Evolutionary conservation across 1,284 basidiomycete species (phyloP).

Genomic region (Ceratobasidium sp.): DNA sequence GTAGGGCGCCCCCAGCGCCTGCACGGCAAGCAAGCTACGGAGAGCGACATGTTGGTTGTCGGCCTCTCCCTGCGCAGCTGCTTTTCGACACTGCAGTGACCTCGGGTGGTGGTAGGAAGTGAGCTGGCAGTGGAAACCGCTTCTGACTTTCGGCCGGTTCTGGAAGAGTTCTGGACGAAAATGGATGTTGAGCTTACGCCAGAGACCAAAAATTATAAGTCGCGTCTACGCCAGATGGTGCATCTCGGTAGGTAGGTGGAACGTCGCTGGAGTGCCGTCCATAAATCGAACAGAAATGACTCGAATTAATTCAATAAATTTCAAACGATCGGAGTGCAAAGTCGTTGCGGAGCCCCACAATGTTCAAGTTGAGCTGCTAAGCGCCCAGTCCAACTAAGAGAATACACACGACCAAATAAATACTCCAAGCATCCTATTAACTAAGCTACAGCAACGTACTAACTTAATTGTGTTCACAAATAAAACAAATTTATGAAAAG

Average conservation of each 20-base stretch:
- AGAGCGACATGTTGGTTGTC: constrained; percentile 38
- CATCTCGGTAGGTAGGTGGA: no score
- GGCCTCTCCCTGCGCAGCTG: constrained; percentile 21
- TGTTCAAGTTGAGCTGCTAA: no score
- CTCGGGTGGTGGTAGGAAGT: constrained; percentile 24
- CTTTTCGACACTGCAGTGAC: constrained; percentile 16
- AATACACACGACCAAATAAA: no score
- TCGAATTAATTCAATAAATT: background rate
- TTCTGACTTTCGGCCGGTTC: constrained; percentile 6
- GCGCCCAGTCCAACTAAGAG: no score
- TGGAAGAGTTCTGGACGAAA: constrained; percentile 18
- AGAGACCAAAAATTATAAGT: no score
- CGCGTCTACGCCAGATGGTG: background rate
- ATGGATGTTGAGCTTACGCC: constrained; percentile 41
- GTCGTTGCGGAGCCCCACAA: no score
- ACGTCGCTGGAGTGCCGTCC: background rate
- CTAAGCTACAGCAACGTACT: no score
- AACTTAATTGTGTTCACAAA: no score
- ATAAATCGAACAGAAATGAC: background rate
- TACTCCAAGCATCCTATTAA: no score
- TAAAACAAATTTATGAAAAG: no score
- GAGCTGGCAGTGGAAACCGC: constrained; percentile 26
- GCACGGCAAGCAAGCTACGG: constrained; percentile 30
- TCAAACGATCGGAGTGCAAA: no score
- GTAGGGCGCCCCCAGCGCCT: constrained; percentile 37